Evolutionary conservation across 495 filamentous ascomycete genomes (phyloP), one percentile per base, ranked within the genome.

Genomic region (Tetracladium marchalianum): DNA sequence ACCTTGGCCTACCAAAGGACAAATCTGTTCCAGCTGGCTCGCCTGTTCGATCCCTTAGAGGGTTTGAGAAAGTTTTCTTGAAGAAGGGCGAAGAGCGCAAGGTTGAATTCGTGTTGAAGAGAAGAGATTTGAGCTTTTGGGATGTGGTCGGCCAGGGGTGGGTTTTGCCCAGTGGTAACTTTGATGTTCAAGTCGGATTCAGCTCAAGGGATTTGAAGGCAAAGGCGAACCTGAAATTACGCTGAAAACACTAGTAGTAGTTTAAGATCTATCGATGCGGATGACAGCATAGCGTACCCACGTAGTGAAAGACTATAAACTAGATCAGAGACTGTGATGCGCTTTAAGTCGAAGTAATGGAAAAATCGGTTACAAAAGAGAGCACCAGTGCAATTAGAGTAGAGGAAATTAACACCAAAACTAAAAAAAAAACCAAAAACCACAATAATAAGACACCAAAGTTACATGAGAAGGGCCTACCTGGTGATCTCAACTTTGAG

Each of bases 61-160:
- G 78, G 4, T 95, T 93, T 43, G 78, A 84, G 46, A 95, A 94
- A 66, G 47, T 87, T 9, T 60, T 60, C 11, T 47, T 88, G 33
- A 58, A 71, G 12, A 61, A 70, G 3, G 82, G 78, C 0, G 72
- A 85, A 57, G 66, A 56, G 22, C 64, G 46, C 44, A 68, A 57
- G 11, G 77, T 93, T 12, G 67, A 66, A 13, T 77, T 95, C 56
- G 66, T 70, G 0, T 50, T 95, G 31, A 87, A 75, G n/a, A 72
- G 90, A 45, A 76, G 82, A 49, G 90, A 95, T 59, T 33, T 73
- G 24, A 72, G 68, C 18, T 95, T 87, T 51, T 95, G 90, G 90
- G 81, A 84, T 49, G 72, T 78, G 6, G 60, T 65, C 16, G 56
- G 60, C 48, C 82, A 87, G 68, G 95, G 92, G 54, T 95, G 90